Evolutionary conservation across 106 monocot species (phyloP), one percentile per base, ranked within the genome.

Genomic region (Dioscorea zingiberensis): DNA sequence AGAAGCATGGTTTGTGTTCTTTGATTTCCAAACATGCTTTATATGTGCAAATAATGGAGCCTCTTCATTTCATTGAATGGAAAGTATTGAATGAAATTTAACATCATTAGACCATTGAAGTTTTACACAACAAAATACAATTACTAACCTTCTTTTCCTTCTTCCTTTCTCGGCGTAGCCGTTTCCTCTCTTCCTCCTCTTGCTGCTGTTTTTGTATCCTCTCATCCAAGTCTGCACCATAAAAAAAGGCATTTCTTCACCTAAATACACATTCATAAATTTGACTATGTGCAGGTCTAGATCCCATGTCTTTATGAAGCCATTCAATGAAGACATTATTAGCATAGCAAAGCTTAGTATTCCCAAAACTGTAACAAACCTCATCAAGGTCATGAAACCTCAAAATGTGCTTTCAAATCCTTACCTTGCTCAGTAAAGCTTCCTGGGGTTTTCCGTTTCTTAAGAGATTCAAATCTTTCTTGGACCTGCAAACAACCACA

Each of bases 121-220:
- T 38, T 38, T 38, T 38, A 38, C 38, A 38, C 22, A 67, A 44
- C 25, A 5, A 22, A 11, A 24, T n/a, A 10, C 21, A 44, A 38
- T 19, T 21, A 44, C 55, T 73, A 24, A 89, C 98, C 92, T 93
- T 98, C 79, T 98, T 98, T 70, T 98, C 98, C 79, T 93, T 98
- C 80, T 98, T 98, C 67, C 80, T 85, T 73, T 98, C 98, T 28
- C 82, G 85, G 12, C 91, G 88, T 23, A 75, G 75, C 0, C 92
- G 85, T 66, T 80, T 98, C 27, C 84, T 66, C 69, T 98, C 98
- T 70, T 98, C 98, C 67, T 98, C 98, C 80, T 98, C 98, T 64
- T 98, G 77, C 69, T 98, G 98, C 32, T 93, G 92, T 69, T 93
- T 98, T 55, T 82, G 30, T 80, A 98, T 89, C 69, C 98, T 92